Evolutionary conservation across 1,139 yeast genomes (phyloP).

Genomic region (Hemisphaericaspora lyxosophila): DNA sequence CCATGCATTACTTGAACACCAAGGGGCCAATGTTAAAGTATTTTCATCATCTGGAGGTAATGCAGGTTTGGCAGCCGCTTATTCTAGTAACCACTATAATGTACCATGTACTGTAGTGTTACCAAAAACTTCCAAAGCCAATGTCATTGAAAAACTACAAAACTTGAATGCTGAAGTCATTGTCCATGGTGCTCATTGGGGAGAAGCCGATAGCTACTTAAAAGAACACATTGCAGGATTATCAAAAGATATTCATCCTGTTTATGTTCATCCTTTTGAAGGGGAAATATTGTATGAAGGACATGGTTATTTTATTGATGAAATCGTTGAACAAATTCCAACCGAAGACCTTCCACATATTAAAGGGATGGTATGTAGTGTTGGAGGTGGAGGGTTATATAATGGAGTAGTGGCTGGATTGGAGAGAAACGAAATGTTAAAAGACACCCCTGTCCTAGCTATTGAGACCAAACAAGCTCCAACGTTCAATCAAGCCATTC

Average conservation of each 20-base stretch:
- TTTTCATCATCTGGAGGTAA: slow-evolving; percentile 48
- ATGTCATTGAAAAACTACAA: slow-evolving; percentile 26
- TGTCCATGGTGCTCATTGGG: slow-evolving; percentile 34
- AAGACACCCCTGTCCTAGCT: slow-evolving; percentile 27
- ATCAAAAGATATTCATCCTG: slow-evolving; percentile 19
- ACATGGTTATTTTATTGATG: slow-evolving; percentile 36
- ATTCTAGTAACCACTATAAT: slow-evolving; percentile 26
- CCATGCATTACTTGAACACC: slow-evolving; percentile 20
- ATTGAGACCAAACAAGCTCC: slow-evolving; percentile 44
- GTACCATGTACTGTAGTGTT: slow-evolving; percentile 42
- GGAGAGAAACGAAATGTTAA: slow-evolving; percentile 17
- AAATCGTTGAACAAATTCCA: slow-evolving; percentile 24
- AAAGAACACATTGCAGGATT: slow-evolving; percentile 17
- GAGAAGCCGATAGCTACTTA: slow-evolving; percentile 38
- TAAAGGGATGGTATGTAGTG: slow-evolving; percentile 40
- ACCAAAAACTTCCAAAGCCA: slow-evolving; percentile 28
- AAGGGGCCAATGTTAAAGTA: slow-evolving; percentile 25
- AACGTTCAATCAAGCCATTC: slow-evolving; percentile 33
- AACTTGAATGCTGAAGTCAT: slow-evolving; percentile 31
- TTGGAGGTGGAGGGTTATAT: slow-evolving; percentile 47
- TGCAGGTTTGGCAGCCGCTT: slow-evolving; percentile 50
- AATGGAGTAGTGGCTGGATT: slow-evolving; percentile 39
- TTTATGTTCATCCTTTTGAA: slow-evolving; percentile 46
- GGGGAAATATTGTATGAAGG: slow-evolving; percentile 42
- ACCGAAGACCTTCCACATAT: slow-evolving; percentile 19